Evolutionary conservation across 129 eudicot species (phyloP), one percentile per base, ranked within the genome.

Genomic region (Centrapalus pauciflorus): DNA sequence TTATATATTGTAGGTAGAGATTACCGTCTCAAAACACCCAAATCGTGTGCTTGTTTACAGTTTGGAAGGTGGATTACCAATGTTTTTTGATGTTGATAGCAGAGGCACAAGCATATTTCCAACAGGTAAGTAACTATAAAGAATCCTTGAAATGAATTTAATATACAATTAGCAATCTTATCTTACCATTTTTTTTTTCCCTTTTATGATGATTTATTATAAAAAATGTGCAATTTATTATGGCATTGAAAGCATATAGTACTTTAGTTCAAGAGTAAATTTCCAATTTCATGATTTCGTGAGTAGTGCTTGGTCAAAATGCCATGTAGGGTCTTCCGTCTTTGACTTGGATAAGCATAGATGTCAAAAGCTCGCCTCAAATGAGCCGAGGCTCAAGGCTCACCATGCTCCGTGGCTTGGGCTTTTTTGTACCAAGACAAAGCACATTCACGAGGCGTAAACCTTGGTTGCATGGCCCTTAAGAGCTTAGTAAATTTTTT

Each of bases 1-100:
- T n/a, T n/a, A n/a, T n/a, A n/a, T 32, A 45, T 64, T 71, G 46
- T 64, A 92, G 98, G 95, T 71, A 12, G 96, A 92, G 81, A 67
- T 92, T 64, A 83, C 87, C 12, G 87, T 92, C n/a, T 73, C 95
- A 3, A 88, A 92, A 79, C 86, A 85, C 58, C 98, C 90, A 55
- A 92, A 88, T 64, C 91, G 96, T 55, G 77, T 88, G 14, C 95
- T 88, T 73, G 84, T 92, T n/a, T 92, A 92, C 73, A 79, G 95
- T 63, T 56, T 85, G 55, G 98, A 92, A 74, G 95, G 96, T 64
- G 95, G 82, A 48, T 70, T 82, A 62, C 98, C 98, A 2, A 73
- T 88, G 71, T 83, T 92, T 67, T 92, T 83, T 62, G 96, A 92
- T 75, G 74, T 69, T 70, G 98, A 92, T 74, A 88, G 96, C 38